Evolutionary conservation across 108 stramenopile species (phyloP).

Genomic region (Cyclotella choctawhatcheeana): DNA sequence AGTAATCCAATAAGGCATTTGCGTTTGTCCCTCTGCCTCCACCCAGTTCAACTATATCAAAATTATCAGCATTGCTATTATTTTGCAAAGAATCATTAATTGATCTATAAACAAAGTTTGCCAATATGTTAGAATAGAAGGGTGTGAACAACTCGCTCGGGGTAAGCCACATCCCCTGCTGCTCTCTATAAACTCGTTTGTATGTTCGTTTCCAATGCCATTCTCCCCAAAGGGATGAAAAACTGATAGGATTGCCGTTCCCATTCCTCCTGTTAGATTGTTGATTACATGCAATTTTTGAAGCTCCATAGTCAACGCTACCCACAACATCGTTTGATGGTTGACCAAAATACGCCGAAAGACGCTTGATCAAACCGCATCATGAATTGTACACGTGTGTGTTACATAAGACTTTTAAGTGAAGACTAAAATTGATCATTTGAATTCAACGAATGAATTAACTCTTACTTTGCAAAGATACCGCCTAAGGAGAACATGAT

Average conservation of each 20-base stretch:
- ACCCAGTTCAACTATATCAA: slow-evolving; percentile 81
- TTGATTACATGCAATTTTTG: slow-evolving; percentile 2
- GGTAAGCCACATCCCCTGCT: slow-evolving; percentile 87
- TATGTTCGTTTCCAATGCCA: slow-evolving; percentile 78
- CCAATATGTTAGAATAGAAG: slow-evolving; percentile 72
- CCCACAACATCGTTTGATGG: slow-evolving; percentile 52
- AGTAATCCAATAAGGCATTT: slow-evolving; percentile 60
- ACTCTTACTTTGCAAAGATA: slow-evolving; percentile 7
- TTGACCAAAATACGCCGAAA: slow-evolving; percentile 48
- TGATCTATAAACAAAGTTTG: slow-evolving; percentile 65
- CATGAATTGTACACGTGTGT: too few relatives aligned
- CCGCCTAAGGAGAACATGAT: slow-evolving; percentile 6
- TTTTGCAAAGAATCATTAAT: slow-evolving; percentile 25
- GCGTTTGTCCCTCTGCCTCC: slow-evolving; percentile 88
- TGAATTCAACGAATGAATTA: not conserved
- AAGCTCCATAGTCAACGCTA: slow-evolving; percentile 27
- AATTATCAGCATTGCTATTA: slow-evolving; percentile 15
- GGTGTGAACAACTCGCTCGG: slow-evolving; percentile 84
- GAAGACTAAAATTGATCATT: slow-evolving; percentile 6
- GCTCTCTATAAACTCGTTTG: slow-evolving; percentile 59
- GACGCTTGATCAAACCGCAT: too few relatives aligned
- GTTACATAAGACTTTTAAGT: slow-evolving; percentile 31
- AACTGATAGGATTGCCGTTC: slow-evolving; percentile 26
- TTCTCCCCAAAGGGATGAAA: slow-evolving; percentile 66
- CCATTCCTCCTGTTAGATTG: not conserved